phyloP scores from a whole-genome alignment of 768 basidiomycete species.

The Macrolepiota fuliginosa region DNA sequence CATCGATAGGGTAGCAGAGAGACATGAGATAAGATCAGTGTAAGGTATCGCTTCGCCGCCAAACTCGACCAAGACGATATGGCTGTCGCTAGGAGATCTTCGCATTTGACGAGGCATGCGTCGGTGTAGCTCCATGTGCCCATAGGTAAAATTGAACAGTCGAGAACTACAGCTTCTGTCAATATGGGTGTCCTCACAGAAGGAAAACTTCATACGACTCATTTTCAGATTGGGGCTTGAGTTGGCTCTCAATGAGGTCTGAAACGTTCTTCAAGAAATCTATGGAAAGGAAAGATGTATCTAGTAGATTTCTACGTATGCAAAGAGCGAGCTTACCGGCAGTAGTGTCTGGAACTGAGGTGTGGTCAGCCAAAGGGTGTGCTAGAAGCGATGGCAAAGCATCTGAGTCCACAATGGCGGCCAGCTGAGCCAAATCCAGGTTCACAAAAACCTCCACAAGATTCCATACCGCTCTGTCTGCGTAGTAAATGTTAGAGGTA shows the following conservation, averaged over 20 bases:
- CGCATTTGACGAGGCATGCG: slow-evolving; percentile 19
- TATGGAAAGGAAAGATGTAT: slow-evolving; percentile 22
- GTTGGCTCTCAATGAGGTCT: slow-evolving; percentile 40
- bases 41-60: slow-evolving; percentile 34
- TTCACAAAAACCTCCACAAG: slow-evolving; percentile 67
- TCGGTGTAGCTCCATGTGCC: slow-evolving; percentile 35
- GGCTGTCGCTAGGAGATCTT: slow-evolving; percentile 30
- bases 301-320: background rate
- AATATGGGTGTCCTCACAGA: background rate
- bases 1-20: slow-evolving; percentile 38
- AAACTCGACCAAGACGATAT: slow-evolving; percentile 52
- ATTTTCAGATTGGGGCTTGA: slow-evolving; percentile 34
- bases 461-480: slow-evolving; percentile 51
- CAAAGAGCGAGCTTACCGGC: slow-evolving; percentile 13
- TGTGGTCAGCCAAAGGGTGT: slow-evolving; percentile 31
- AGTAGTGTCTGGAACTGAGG: slow-evolving; percentile 22
- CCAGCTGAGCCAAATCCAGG: slow-evolving; percentile 63
- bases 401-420: slow-evolving; percentile 52
- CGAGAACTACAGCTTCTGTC: slow-evolving; percentile 25
- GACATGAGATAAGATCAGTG: slow-evolving; percentile 59
- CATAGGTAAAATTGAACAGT: slow-evolving; percentile 58
- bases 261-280: slow-evolving; percentile 49
- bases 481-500: background rate
- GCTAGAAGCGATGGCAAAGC: slow-evolving; percentile 46
- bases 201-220: slow-evolving; percentile 29